Evolutionary conservation across 2,329 filamentous ascomycete genomes (phyloP), one percentile per base, ranked within the genome.

Genomic region (Biscogniauxia sp.): DNA sequence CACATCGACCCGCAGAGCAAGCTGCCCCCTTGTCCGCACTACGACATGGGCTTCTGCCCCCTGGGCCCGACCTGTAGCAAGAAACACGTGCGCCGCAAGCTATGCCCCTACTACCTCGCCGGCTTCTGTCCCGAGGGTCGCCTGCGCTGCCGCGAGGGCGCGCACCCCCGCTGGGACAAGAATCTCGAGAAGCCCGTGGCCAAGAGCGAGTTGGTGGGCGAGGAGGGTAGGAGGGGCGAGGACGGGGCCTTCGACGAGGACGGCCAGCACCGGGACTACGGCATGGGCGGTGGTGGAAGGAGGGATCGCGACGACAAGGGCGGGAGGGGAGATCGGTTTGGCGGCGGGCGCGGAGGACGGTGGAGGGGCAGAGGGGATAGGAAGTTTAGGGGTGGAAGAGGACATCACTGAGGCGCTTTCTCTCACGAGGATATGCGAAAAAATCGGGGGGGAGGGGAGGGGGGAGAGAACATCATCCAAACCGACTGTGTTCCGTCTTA

Each of bases 21-120:
- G 72, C 80, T 92, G 69, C 91, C 88, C 25, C 88, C 91, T 1
- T 96, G 93, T 70, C 91, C 92, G 65, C 91, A 96, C 77, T 99
- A 97, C 80, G 93, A 97, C 64, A 88, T 90, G 68, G 95, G 95
- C 1, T 98, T 98, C 80, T 99, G 95, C 71, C 92, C 92, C 19
- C 83, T 98, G 9, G 95, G 95, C 0, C 93, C 93, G 1, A 79
- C 85, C 61, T 99, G 95, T 76, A 87, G 89, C 23, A 93, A 97
- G 78, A 91, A 93, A 68, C 95, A 99, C 77, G 88, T 96, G 59
- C 86, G 93, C 61, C 88, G 91, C 65, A 88, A 84, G 66, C 75
- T 97, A 6, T 99, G 95, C 73, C 82, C 82, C 1, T 97, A 89
- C 74, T 99, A 96, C 73, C 80, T 98, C 17, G 92, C 92, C 7